A percentile compares a stretch with the other conserved stretches of the same genome.
Conservation (phyloP, 371 early-diverging fungal genomes). For the Mucor indicus region DNA sequence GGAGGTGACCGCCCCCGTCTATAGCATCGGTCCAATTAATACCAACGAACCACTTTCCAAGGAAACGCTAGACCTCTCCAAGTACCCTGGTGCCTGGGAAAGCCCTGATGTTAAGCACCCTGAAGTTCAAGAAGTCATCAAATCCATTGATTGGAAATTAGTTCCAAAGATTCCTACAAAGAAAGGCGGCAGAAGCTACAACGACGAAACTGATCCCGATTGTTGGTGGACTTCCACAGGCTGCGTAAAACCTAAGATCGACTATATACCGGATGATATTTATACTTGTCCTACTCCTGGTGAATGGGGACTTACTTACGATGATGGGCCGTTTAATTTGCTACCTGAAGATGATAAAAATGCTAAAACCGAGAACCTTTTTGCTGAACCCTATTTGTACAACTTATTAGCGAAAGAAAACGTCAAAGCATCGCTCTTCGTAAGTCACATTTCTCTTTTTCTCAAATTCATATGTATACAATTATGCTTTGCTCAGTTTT, state of each 20-base stretch:
- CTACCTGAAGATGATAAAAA: slow-evolving; percentile 13
- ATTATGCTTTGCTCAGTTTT: neutral
- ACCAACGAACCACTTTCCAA: slow-evolving; percentile 4
- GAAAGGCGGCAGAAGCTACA: slow-evolving; percentile 1
- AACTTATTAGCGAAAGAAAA: slow-evolving; percentile 28
- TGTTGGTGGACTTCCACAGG: slow-evolving; percentile 28
- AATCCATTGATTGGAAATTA: slow-evolving; percentile 37
- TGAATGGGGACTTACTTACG: slow-evolving; percentile 31
- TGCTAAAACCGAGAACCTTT: slow-evolving; percentile 14
- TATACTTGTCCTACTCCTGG: slow-evolving; percentile 20
- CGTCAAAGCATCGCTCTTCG: slow-evolving; percentile 23
- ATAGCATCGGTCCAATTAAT: slow-evolving; percentile 3
- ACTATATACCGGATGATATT: slow-evolving; percentile 21
- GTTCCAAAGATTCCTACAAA: slow-evolving; percentile 29
- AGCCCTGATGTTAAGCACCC: slow-evolving; percentile 26
- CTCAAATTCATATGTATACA: neutral
- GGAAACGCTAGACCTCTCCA: neutral
- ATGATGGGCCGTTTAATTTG: slow-evolving; percentile 28
- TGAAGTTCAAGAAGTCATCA: slow-evolving; percentile 31
- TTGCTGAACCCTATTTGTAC: slow-evolving; percentile 38
- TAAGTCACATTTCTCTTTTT: slow-evolving; percentile 12
- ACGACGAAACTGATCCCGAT: slow-evolving; percentile 8
- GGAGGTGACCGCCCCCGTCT: neutral
- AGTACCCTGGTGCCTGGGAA: slow-evolving; percentile 38
- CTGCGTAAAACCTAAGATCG: slow-evolving; percentile 20